Percentiles rank a stretch among this genome's conserved stretches.
Conservation (phyloP, 169 alveolate species). For the Fabrea salina region DNA sequence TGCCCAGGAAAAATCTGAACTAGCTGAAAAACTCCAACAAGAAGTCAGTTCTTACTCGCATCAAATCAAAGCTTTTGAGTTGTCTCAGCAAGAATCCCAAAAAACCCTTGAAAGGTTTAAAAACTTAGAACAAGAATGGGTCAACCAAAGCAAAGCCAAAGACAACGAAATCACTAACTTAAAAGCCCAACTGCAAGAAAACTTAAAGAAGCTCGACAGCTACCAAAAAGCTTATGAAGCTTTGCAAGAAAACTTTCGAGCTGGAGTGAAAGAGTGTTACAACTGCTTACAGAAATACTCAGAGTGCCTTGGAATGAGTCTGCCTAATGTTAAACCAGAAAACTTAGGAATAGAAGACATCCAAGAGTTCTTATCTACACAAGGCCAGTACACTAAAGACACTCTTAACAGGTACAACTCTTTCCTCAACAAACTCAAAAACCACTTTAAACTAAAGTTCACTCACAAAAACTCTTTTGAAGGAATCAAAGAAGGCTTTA, state of each 20-base stretch:
- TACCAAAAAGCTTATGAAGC: neutral
- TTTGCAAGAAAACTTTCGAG: neutral
- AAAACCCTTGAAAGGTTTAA: neutral
- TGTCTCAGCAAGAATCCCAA: neutral
- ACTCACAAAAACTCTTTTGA: neutral
- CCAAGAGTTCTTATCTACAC: neutral
- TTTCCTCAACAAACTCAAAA: neutral
- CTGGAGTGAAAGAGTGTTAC: neutral
- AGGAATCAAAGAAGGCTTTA: neutral
- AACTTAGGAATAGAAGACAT: conserved; percentile 8
- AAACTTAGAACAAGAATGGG: neutral
- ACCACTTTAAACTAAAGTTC: neutral
- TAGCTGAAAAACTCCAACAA: neutral
- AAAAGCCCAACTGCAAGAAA: neutral
- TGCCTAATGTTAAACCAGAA: neutral
- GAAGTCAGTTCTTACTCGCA: neutral
- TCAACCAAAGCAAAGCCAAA: neutral
- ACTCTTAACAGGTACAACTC: neutral
- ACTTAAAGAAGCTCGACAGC: neutral
- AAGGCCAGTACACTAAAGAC: neutral
- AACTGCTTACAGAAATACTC: neutral
- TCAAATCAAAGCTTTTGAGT: neutral
- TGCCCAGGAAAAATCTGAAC: neutral
- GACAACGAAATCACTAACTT: neutral
- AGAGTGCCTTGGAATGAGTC: neutral